Percentiles rank a stretch among this genome's conserved stretches.
Evolutionary conservation across 2,329 filamentous ascomycete genomes (phyloP).

Genomic region (Aspergillus luchuensis): DNA sequence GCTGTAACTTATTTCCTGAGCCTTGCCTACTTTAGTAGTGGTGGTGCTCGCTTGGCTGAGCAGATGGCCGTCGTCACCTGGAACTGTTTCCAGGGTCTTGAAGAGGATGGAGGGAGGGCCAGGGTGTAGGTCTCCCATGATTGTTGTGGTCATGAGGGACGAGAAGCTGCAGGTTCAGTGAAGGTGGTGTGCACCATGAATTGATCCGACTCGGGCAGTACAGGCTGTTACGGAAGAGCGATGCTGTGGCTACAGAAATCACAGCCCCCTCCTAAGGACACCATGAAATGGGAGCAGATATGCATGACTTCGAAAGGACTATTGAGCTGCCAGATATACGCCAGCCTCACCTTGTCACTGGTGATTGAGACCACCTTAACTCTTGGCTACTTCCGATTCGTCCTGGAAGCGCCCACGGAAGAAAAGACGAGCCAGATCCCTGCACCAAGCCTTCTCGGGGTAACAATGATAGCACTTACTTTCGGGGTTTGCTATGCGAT

Average conservation of each 20-base stretch:
- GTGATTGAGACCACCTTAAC: not conserved
- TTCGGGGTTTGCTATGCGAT: too few relatives aligned
- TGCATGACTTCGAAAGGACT: not conserved
- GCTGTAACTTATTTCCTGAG: conserved; percentile 7
- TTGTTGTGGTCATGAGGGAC: not conserved
- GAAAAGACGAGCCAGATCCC: not conserved
- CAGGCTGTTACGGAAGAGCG: not conserved
- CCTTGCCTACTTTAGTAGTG: not conserved
- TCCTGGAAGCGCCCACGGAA: not conserved
- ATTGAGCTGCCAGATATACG: not conserved
- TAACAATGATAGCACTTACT: too few relatives aligned
- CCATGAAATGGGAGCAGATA: not conserved
- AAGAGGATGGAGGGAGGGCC: not conserved
- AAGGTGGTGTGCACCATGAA: not conserved
- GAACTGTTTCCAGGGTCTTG: not conserved
- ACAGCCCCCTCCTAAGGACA: too few relatives aligned
- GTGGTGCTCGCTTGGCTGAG: not conserved
- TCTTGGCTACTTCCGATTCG: not conserved
- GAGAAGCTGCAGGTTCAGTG: not conserved
- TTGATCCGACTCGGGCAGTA: not conserved
- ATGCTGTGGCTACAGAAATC: not conserved
- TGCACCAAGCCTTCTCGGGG: not conserved
- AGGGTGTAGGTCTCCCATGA: not conserved
- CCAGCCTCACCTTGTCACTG: not conserved
- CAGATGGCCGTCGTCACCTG: conserved; percentile 6